These are phyloP conservation scores for Plantago elongata DNA, from an alignment of 257 asterid genomes.

Conservation along the genomic window DNA sequence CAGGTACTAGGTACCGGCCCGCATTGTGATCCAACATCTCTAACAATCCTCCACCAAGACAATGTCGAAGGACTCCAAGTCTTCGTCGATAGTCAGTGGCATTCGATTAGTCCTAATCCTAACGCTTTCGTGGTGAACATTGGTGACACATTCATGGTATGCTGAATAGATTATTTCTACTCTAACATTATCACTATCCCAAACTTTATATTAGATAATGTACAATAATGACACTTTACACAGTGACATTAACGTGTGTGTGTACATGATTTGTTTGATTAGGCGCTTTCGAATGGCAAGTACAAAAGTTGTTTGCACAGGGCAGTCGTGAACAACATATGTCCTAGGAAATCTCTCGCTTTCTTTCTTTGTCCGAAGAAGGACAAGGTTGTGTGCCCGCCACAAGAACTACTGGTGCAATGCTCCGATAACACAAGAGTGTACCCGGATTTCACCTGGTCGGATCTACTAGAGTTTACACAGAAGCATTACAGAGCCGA, in stretches of 20 bases:
- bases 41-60: conserved; percentile 12
- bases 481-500: conserved; percentile 10
- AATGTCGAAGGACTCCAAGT: conserved; percentile 6
- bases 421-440: neutral
- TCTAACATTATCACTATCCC: neutral
- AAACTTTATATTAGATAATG: neutral
- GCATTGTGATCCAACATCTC: conserved; percentile 8
- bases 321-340: neutral
- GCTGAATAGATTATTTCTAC: neutral
- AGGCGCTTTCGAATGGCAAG: conserved; percentile 9
- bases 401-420: neutral
- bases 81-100: conserved; percentile 3
- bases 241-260: neutral
- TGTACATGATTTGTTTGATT: neutral
- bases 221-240: too few species aligned
- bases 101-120: neutral
- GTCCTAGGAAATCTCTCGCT: conserved; percentile 1
- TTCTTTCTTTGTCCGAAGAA: conserved; percentile 7
- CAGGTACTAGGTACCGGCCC: conserved; percentile 5
- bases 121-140: conserved; percentile 6
- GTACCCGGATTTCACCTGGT: conserved; percentile 9
- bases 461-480: conserved; percentile 6
- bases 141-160: conserved; percentile 11
- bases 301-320: conserved; percentile 12
- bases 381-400: conserved; percentile 1